Evolutionary conservation across 2,329 filamentous ascomycete species (phyloP), one percentile per base, ranked within the genome.

Genomic region (Fusarium luffae): DNA sequence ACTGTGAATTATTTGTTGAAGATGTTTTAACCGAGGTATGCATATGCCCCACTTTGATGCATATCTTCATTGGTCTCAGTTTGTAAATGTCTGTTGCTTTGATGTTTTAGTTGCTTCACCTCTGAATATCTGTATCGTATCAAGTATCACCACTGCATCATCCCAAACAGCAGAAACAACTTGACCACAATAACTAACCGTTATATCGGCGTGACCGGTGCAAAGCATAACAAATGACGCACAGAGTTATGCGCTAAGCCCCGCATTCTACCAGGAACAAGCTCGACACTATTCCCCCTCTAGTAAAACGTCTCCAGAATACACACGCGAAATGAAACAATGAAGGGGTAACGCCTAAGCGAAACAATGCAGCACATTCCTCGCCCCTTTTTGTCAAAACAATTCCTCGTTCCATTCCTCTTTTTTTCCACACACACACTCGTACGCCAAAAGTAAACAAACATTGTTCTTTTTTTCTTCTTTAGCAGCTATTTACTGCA

Each of bases 381-480:
- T 66, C 54, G 27, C 63, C 61, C 61, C 63, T 66, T 66, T 52
- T 66, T 47, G 37, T 28, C 61, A 66, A 66, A 66, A 66, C 63
- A 66, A n/a, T 37, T 6, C 34, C 7, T 6, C 34, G 11, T n/a
- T 37, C 9, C 34, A 11, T 37, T 37, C 34, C 18, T 18, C 34
- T 37, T 11, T 37, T 37, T 37, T 37, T n/a, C n/a, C 7, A 18
- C 32, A 34, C 18, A n/a, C 16, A n/a, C 18, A 18, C 34, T n/a
- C 5, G 5, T 18, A 18, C 34, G 18, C 34, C 34, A 7, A 44
- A 16, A 43, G 59, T 64, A 54, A 63, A 55, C 59, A 63, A 63
- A 63, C 37, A 12, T 13, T 30, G 14, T 5, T 11, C 19, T 54
- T 28, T 7, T 7, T 32, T 21, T 7, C n/a, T 21, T 32, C 37